These are phyloP conservation scores for Calonectria pseudoturangicola DNA, from an alignment of 2,329 filamentous ascomycete genomes.

Conservation along the genomic window DNA sequence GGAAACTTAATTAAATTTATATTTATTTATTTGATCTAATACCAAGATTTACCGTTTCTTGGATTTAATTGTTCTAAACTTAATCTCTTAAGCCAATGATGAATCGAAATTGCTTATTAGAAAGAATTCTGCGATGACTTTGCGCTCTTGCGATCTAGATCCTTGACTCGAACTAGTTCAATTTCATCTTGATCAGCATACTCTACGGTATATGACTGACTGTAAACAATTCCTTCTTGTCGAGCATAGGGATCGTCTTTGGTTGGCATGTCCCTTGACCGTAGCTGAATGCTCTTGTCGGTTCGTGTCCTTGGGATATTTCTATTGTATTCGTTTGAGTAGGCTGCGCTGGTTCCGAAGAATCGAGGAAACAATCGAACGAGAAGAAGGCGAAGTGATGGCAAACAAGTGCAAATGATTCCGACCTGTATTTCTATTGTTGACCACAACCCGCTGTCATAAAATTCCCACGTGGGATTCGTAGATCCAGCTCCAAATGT, in stretches of 20 bases:
- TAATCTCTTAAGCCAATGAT: background rate
- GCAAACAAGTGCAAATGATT: slow-evolving; percentile 63
- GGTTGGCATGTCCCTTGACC: background rate
- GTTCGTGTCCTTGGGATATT: slow-evolving; percentile 7
- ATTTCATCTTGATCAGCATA: slow-evolving; percentile 59
- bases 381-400: slow-evolving; percentile 59
- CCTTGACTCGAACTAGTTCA: slow-evolving; percentile 54
- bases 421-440: slow-evolving; percentile 63
- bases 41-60: background rate
- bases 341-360: slow-evolving; percentile 54
- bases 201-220: slow-evolving; percentile 58
- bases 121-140: slow-evolving; percentile 25
- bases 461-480: slow-evolving; percentile 61
- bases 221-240: slow-evolving; percentile 42
- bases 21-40: too few species aligned
- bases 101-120: background rate
- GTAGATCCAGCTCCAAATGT: slow-evolving; percentile 52
- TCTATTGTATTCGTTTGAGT: slow-evolving; percentile 43
- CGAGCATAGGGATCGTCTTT: slow-evolving; percentile 26
- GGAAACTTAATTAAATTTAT: too few species aligned
- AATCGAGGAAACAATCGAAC: slow-evolving; percentile 62
- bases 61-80: too few species aligned
- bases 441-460: slow-evolving; percentile 60
- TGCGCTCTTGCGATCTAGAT: slow-evolving; percentile 40
- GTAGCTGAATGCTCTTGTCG: slow-evolving; percentile 1